A percentile compares a stretch with the other conserved stretches of the same genome.
These are phyloP conservation scores for Termitomyces sp. DNA, from an alignment of 768 basidiomycete species.

Conservation along the genomic window DNA sequence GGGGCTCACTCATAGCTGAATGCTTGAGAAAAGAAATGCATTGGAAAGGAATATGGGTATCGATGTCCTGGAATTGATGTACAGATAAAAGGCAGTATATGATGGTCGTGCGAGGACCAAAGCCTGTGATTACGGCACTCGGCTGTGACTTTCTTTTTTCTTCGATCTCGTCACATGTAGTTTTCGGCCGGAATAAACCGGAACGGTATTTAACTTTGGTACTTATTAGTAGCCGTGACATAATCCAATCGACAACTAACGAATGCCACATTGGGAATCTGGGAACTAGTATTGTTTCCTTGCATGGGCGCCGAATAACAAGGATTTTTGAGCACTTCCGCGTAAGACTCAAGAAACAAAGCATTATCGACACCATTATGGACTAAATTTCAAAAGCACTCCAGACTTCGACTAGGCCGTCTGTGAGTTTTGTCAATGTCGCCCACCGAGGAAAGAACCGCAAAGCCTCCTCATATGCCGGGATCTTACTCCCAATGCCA, in stretches of 20 bases:
- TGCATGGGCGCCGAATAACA: too few relatives aligned
- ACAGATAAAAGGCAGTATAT: slow-evolving; percentile 17
- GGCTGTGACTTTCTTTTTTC: slow-evolving; percentile 6
- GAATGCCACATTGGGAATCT: too few relatives aligned
- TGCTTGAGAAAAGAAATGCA: slow-evolving; percentile 86
- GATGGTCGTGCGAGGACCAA: slow-evolving; percentile 11
- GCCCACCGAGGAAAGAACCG: slow-evolving; percentile 65
- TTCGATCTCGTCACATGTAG: neutral
- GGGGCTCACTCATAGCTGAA: slow-evolving; percentile 75
- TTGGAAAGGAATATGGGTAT: slow-evolving; percentile 28
- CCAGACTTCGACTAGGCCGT: slow-evolving; percentile 57
- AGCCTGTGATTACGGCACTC: slow-evolving; percentile 3
- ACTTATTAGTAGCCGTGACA: too few relatives aligned
- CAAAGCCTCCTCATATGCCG: slow-evolving; percentile 64
- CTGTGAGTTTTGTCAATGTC: slow-evolving; percentile 46
- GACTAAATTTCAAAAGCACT: slow-evolving; percentile 23
- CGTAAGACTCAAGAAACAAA: too few relatives aligned
- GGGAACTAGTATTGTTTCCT: too few relatives aligned
- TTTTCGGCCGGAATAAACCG: slow-evolving; percentile 16
- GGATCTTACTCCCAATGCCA: slow-evolving; percentile 62
- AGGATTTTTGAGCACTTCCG: too few relatives aligned
- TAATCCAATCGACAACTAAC: too few relatives aligned
- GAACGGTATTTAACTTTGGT: neutral
- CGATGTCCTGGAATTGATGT: slow-evolving; percentile 17
- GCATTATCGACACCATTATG: neutral